Evolutionary conservation across 2,329 filamentous ascomycete species (phyloP).

Genomic region (Colletotrichum sublineola): DNA sequence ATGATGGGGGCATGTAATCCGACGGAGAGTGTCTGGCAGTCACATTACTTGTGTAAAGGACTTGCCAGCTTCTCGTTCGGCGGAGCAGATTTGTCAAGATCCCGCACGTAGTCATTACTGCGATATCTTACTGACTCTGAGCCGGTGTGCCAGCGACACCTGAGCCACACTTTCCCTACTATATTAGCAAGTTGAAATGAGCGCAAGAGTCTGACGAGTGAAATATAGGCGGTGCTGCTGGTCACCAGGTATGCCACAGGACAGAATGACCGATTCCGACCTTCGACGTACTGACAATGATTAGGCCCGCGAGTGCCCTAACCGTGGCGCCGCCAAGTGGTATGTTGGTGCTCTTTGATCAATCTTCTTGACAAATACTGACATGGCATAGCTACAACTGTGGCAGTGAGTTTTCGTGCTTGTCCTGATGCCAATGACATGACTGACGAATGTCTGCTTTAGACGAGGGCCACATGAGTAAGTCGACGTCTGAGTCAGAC

Average conservation of each 20-base stretch:
- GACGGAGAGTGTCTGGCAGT: background rate
- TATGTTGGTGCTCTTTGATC: constrained; percentile 58
- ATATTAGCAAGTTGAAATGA: constrained; percentile 11
- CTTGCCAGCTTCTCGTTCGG: constrained; percentile 1
- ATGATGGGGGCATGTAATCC: background rate
- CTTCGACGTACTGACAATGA: constrained; percentile 47
- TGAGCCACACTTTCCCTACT: constrained; percentile 2
- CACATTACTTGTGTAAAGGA: background rate
- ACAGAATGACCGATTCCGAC: constrained; percentile 4
- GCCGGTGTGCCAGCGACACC: constrained; percentile 38
- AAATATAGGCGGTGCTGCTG: constrained; percentile 46
- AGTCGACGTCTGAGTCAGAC: constrained; percentile 51
- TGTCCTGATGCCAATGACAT: constrained; percentile 27
- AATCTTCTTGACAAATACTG: constrained; percentile 39
- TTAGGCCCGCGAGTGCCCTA: constrained; percentile 87
- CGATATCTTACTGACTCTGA: constrained; percentile 38
- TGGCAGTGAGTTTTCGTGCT: constrained; percentile 69
- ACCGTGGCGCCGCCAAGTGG: constrained; percentile 86
- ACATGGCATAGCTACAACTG: constrained; percentile 80
- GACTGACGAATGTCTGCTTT: constrained; percentile 45
- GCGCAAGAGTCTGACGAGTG: constrained; percentile 38
- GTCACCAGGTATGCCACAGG: constrained; percentile 44
- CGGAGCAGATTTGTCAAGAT: constrained; percentile 25
- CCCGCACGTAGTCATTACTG: constrained; percentile 27
- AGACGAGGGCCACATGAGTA: constrained; percentile 83